A percentile compares a stretch with the other conserved stretches of the same genome.
Conservation (phyloP, 2,329 filamentous ascomycete genomes). For the Cladobotryum mycophilum region DNA sequence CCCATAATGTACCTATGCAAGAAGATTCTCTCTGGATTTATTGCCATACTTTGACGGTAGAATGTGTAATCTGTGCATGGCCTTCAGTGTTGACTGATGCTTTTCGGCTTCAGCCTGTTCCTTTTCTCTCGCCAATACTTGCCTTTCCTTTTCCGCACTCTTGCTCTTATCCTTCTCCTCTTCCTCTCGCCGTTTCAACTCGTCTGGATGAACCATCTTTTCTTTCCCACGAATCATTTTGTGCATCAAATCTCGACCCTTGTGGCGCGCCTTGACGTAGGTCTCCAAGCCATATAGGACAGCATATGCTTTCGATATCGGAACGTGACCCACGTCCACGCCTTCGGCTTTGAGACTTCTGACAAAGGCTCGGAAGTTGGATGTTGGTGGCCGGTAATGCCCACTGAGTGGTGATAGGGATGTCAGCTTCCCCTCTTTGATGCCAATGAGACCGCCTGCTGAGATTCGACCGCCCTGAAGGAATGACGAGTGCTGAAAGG, state of each 20-base stretch:
- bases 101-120: conserved; percentile 33
- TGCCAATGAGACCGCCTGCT: conserved; percentile 77
- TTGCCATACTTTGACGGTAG: conserved; percentile 17
- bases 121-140: conserved; percentile 34
- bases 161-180: conserved; percentile 55
- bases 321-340: conserved; percentile 73
- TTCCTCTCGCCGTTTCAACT: conserved; percentile 50
- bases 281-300: conserved; percentile 77
- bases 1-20: too few relatives aligned
- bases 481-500: conserved; percentile 89
- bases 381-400: conserved; percentile 78
- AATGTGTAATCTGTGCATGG: conserved; percentile 37
- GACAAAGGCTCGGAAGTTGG: conserved; percentile 79
- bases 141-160: conserved; percentile 47
- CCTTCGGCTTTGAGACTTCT: conserved; percentile 63
- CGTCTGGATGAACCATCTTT: conserved; percentile 56
- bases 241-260: conserved; percentile 49
- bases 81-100: conserved; percentile 21
- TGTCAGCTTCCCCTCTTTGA: conserved; percentile 72
- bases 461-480: conserved; percentile 75
- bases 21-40: background rate
- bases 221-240: conserved; percentile 49
- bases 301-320: conserved; percentile 74
- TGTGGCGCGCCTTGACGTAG: conserved; percentile 63
- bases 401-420: conserved; percentile 67